Evolutionary conservation across 805 yeast genomes (phyloP).

Genomic region (Metschnikowia santaceciliae): DNA sequence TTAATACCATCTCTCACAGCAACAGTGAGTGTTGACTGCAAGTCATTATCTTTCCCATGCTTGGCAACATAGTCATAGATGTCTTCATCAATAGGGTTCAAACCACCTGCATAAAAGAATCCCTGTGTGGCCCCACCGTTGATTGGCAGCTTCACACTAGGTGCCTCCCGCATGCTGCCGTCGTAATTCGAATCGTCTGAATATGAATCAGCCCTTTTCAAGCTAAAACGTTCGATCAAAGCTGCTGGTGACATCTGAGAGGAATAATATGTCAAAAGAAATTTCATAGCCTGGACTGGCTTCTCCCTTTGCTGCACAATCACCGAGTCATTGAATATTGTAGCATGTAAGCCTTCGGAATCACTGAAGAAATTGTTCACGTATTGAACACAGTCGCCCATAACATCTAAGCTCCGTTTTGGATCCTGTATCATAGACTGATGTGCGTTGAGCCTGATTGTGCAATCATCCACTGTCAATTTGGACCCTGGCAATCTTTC

Average conservation of each 20-base stretch:
- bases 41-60: conserved; percentile 29
- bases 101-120: conserved; percentile 58
- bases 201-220: conserved; percentile 17
- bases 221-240: conserved; percentile 24
- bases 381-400: conserved; percentile 84
- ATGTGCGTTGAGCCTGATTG: conserved; percentile 73
- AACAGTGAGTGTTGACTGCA: conserved; percentile 54
- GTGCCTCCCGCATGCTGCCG: background rate
- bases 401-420: conserved; percentile 60
- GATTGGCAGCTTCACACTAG: conserved; percentile 8
- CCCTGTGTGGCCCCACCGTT: conserved; percentile 4
- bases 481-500: conserved; percentile 81
- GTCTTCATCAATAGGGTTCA: conserved; percentile 67
- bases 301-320: conserved; percentile 66
- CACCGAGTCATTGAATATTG: conserved; percentile 62
- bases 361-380: conserved; percentile 70
- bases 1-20: conserved; percentile 45
- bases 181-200: conserved; percentile 6
- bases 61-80: conserved; percentile 52
- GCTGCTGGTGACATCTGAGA: conserved; percentile 14
- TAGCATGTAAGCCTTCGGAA: conserved; percentile 59
- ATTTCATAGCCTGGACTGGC: conserved; percentile 52
- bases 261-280: conserved; percentile 40
- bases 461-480: conserved; percentile 69
- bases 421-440: conserved; percentile 54